Evolutionary conservation across 768 basidiomycete genomes (phyloP), one percentile per base, ranked within the genome.

Genomic region (Mycena metata): DNA sequence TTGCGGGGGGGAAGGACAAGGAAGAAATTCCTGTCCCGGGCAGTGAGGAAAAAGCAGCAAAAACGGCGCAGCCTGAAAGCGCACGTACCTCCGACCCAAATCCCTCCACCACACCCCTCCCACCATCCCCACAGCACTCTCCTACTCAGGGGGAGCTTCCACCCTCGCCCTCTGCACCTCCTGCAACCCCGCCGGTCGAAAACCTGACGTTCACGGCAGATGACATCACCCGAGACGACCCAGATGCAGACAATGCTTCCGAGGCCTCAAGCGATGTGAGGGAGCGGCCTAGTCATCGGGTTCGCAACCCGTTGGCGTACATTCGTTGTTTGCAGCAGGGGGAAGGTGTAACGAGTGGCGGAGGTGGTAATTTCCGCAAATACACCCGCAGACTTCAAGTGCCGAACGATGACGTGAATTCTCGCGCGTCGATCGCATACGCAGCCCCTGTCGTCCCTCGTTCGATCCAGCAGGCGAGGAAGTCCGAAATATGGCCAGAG

Each of bases 391-490:
- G 64, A 2, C 64, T 66, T 42, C 64, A 66, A 51, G 35, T 66
- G 23, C 64, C 64, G 23, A 26, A 49, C 12, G 47, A 66, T 30
- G 47, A 26, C 26, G 11, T 24, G 19, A 66, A 26, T 21, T 26
- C 41, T 0, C 56, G 58, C 16, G 58, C 57, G 13, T 51, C 36
- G 11, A 23, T 55, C 42, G 56, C 65, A n/a, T 60, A 50, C 17
- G 57, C 65, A 33, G 50, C 58, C 6, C 21, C 57, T 12, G 49
- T 43, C 5, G 30, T 66, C 57, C 75, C 59, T 1, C 57, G 56
- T 16, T 71, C 51, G 0, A n/a, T 70, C 11, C 36, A 67, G 55
- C 60, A 81, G 65, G 73, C 76, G 54, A 63, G 73, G 67, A 30
- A 30, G 30, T 30, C 30, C 30, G 30, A 30, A 30, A 30, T 30